Evolutionary conservation across 2,329 filamentous ascomycete genomes (phyloP), one percentile per base, ranked within the genome.

Genomic region (Exophiala lecanii-corni): DNA sequence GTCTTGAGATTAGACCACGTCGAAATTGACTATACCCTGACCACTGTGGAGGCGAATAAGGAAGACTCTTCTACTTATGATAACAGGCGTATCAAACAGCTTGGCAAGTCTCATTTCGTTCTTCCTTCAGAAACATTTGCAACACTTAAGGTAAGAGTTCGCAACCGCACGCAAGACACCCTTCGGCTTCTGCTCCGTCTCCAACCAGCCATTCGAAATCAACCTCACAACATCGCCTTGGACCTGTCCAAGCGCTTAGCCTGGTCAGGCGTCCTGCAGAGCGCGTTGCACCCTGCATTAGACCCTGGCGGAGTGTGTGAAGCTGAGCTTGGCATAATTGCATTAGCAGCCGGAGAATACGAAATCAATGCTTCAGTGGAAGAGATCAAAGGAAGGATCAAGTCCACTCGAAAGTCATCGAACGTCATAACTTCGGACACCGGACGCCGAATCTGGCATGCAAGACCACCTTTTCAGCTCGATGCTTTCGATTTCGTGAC

Each of bases 251-350:
- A 86, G 58, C 86, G 88, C 51, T 75, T 95, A 41, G 82, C 82
- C 1, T 92, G 87, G 82, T 91, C 88, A 52, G 89, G 89, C 1
- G 81, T 85, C 20, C 65, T 95, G 44, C 89, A 96, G 65, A 82
- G 82, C 57, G 73, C 78, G 2, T 67, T 95, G 0, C 42, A 51
- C 39, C 80, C 84, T 0, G 59, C 77, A 5, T 60, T 95, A 1
- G 63, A 66, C 4, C 77, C 80, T 0, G 75, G 78, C 3, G 70
- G 75, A 33, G 76, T 66, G n/a, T 71, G 73, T 0, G 75, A 82
- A 47, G 71, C 86, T 16, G 71, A 74, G 1, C 65, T 94, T 3
- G 85, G 85, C 3, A 73, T 89, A 32, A 86, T 86, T 31, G 76
- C 83, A 21, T 75, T 95, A 23, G 89, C 84, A 53, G 75, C 81